Evolutionary conservation across 176 grass and related monocot genomes (phyloP).

Genomic region (Lolium perenne): DNA sequence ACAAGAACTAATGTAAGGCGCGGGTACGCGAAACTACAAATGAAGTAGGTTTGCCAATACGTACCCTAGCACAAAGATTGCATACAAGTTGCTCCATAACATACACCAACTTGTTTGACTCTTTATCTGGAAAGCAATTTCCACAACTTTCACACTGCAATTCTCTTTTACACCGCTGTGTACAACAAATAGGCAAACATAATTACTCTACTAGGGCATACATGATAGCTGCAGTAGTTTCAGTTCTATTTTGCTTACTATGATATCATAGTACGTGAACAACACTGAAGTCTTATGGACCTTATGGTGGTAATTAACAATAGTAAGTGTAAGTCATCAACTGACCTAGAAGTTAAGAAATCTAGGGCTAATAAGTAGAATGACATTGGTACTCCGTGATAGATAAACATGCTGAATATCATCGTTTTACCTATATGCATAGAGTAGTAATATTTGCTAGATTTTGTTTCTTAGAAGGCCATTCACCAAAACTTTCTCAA

Average conservation of each 20-base stretch:
- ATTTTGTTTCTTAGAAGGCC: conserved; percentile 16
- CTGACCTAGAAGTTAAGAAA: neutral
- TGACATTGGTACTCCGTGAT: neutral
- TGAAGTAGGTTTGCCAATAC: conserved; percentile 27
- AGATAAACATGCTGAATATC: conserved; percentile 28
- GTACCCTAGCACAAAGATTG: conserved; percentile 69
- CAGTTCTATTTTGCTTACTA: neutral
- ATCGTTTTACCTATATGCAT: conserved; percentile 30
- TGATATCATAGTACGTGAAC: neutral
- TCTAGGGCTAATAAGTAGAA: conserved; percentile 5
- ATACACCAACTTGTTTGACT: conserved; percentile 58
- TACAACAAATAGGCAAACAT: conserved; percentile 31
- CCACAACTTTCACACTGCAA: conserved; percentile 79
- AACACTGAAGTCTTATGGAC: conserved; percentile 7
- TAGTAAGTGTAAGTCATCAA: neutral
- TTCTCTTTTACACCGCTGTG: conserved; percentile 57
- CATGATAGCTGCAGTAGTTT: conserved; percentile 22
- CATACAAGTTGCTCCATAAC: conserved; percentile 67
- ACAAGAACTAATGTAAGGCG: conserved; percentile 26
- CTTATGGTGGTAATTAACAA: conserved; percentile 1
- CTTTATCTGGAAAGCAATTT: conserved; percentile 59
- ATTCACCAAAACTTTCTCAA: conserved; percentile 13
- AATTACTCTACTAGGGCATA: conserved; percentile 34
- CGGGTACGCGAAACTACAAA: conserved; percentile 8
- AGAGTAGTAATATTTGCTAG: conserved; percentile 4